Evolutionary conservation across 2,329 filamentous ascomycete genomes (phyloP).

Genomic region (Beauveria brongniartii): DNA sequence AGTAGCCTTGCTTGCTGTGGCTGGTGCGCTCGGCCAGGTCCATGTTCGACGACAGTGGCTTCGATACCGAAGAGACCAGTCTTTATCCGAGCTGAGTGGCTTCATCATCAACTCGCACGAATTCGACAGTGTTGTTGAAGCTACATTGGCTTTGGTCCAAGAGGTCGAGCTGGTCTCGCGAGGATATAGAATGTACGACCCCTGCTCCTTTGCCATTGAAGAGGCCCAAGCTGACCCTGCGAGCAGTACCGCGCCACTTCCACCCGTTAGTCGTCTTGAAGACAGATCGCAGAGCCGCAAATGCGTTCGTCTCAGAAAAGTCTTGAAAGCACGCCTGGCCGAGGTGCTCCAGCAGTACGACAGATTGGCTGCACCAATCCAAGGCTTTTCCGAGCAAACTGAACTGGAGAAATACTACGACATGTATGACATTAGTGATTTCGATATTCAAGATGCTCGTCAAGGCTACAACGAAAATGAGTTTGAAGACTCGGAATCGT

Average conservation of each 20-base stretch:
- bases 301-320: slow-evolving; percentile 71
- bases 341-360: slow-evolving; percentile 65
- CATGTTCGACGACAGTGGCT: slow-evolving; percentile 76
- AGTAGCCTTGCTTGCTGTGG: slow-evolving; percentile 44
- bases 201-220: slow-evolving; percentile 22
- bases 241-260: slow-evolving; percentile 71
- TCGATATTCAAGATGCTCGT: slow-evolving; percentile 64
- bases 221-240: slow-evolving; percentile 14
- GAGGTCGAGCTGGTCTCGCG: slow-evolving; percentile 93
- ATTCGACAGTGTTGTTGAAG: slow-evolving; percentile 69
- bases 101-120: slow-evolving; percentile 70
- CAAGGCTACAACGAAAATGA: slow-evolving; percentile 57
- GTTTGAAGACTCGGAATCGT: slow-evolving; percentile 67
- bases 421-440: slow-evolving; percentile 70
- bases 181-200: slow-evolving; percentile 67
- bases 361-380: slow-evolving; percentile 59
- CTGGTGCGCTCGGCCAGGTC: slow-evolving; percentile 52
- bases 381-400: slow-evolving; percentile 65
- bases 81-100: slow-evolving; percentile 57
- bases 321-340: slow-evolving; percentile 61
- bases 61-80: slow-evolving; percentile 66
- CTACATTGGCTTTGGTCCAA: slow-evolving; percentile 75
- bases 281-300: slow-evolving; percentile 70
- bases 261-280: slow-evolving; percentile 87
- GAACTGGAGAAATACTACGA: slow-evolving; percentile 91